Percentiles rank a stretch among this genome's conserved stretches.
Conservation (phyloP, 2,329 filamentous ascomycete genomes). For the Alternaria ethzedia region DNA sequence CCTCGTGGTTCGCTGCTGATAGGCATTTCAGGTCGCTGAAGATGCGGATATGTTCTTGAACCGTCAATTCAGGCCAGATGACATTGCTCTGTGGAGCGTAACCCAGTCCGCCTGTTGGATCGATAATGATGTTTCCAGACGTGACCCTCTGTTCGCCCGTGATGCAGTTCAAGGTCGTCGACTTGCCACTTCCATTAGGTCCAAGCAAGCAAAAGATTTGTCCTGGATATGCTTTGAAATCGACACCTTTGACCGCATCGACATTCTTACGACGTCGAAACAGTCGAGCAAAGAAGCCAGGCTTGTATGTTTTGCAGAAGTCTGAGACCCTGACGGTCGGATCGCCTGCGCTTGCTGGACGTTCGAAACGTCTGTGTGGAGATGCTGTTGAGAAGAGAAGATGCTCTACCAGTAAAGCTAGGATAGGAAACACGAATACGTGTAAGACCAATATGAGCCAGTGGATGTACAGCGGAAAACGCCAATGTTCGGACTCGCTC, state of each 20-base stretch:
- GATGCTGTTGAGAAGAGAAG: neutral
- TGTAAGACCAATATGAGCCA: constrained; percentile 32
- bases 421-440: constrained; percentile 12
- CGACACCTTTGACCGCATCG: constrained; percentile 76
- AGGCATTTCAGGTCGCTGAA: constrained; percentile 81
- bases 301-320: constrained; percentile 65
- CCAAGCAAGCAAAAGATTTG: constrained; percentile 87
- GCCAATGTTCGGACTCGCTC: constrained; percentile 7
- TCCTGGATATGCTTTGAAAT: constrained; percentile 74
- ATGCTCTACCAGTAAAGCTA: neutral
- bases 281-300: constrained; percentile 54
- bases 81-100: constrained; percentile 94
- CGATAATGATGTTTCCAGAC: constrained; percentile 76
- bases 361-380: neutral
- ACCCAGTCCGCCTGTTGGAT: constrained; percentile 80
- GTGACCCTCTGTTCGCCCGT: constrained; percentile 81
- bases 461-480: constrained; percentile 28
- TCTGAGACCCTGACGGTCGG: constrained; percentile 71
- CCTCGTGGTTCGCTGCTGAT: constrained; percentile 54
- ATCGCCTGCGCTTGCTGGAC: neutral
- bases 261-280: constrained; percentile 67
- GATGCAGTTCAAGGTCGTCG: constrained; percentile 86
- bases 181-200: constrained; percentile 90
- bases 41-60: constrained; percentile 81
- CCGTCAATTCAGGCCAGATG: constrained; percentile 86